Conservation (phyloP, 2,329 filamentous ascomycete species). For the Pezicula radicicola region DNA sequence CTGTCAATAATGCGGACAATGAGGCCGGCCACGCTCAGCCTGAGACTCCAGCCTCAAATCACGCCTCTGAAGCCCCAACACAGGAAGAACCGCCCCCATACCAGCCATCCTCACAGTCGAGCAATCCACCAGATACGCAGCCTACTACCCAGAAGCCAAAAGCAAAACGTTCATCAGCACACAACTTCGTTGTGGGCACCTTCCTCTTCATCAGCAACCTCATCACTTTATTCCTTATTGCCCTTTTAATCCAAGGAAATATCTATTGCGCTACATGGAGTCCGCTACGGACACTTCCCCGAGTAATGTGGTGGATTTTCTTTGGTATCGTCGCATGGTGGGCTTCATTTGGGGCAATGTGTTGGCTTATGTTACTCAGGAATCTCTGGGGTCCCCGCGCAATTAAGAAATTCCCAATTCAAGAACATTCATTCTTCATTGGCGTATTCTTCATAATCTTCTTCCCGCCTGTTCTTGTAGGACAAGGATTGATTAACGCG, state of each 20-base stretch:
- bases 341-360: constrained; percentile 1
- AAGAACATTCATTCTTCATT: background rate
- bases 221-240: constrained; percentile 1
- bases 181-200: constrained; percentile 9
- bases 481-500: background rate
- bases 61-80: background rate
- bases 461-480: constrained; percentile 2
- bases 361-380: constrained; percentile 8
- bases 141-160: background rate
- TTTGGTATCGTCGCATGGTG: background rate
- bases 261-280: constrained; percentile 3
- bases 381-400: constrained; percentile 9
- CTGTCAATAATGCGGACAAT: no score
- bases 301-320: constrained; percentile 4
- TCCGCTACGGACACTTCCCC: background rate
- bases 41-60: no score
- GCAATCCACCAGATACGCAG: background rate
- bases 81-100: constrained; percentile 13
- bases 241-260: constrained; percentile 3
- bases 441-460: background rate
- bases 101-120: background rate
- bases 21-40: no score
- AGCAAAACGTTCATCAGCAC: constrained; percentile 5
- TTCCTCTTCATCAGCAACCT: constrained; percentile 1
- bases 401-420: constrained; percentile 5